phyloP scores from a whole-genome alignment of 2,329 filamentous ascomycete genomes.

The Aureobasidium sp. region DNA sequence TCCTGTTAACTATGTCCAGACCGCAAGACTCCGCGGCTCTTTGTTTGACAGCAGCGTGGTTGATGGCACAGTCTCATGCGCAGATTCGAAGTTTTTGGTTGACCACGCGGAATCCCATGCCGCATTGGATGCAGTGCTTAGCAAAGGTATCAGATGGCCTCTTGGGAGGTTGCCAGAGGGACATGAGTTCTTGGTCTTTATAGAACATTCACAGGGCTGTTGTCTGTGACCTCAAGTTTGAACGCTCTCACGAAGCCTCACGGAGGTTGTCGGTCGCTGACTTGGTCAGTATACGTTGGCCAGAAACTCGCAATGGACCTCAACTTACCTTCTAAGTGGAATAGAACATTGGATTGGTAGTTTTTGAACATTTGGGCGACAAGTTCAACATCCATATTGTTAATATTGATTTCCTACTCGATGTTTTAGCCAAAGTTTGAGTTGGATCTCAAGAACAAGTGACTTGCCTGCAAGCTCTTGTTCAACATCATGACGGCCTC shows the following conservation, averaged over 20 bases:
- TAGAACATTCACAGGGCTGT: not conserved
- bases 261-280: conserved; percentile 75
- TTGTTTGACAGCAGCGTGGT: not conserved
- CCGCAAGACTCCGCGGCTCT: not conserved
- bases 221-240: not conserved
- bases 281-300: conserved; percentile 16
- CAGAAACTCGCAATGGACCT: not conserved
- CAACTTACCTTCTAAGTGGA: conserved; percentile 80
- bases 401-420: conserved; percentile 83
- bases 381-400: conserved; percentile 97
- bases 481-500: conserved; percentile 90
- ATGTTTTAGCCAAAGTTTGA: not conserved
- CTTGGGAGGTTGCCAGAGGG: not conserved
- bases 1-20: not conserved
- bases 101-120: not conserved
- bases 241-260: conserved; percentile 52
- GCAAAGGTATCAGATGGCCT: not conserved
- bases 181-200: not conserved
- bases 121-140: not conserved
- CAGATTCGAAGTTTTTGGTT: not conserved
- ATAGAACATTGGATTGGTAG: conserved; percentile 95
- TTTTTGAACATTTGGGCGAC: conserved; percentile 99
- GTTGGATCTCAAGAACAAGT: not conserved
- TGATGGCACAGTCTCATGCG: conserved; percentile 3
- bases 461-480: conserved; percentile 69